Evolutionary conservation across 2,329 filamentous ascomycete genomes (phyloP).

Genomic region (Aphanocladium album): DNA sequence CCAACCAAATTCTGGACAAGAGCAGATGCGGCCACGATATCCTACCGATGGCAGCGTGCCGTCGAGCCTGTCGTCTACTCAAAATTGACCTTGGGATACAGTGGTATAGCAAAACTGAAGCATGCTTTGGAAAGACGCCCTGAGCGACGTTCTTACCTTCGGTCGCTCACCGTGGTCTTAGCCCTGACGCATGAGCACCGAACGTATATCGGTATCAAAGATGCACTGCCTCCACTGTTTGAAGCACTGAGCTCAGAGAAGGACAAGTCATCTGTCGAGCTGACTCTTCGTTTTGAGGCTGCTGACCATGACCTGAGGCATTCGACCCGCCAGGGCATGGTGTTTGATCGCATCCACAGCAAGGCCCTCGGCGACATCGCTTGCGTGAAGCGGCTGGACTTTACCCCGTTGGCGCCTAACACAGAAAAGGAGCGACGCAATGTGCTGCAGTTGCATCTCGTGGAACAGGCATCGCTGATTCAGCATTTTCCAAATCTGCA

Average conservation of each 20-base stretch:
- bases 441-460: conserved; percentile 1
- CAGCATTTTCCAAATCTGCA: neutral
- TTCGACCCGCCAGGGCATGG: neutral
- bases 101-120: neutral
- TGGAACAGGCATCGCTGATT: neutral
- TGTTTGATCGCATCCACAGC: neutral
- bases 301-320: neutral
- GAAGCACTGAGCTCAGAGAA: neutral
- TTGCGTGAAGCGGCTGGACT: neutral
- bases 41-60: neutral
- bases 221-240: neutral
- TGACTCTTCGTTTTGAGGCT: neutral
- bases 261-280: neutral
- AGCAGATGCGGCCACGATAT: neutral
- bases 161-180: neutral
- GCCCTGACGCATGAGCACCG: neutral
- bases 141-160: neutral
- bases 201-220: neutral
- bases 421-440: neutral
- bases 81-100: neutral
- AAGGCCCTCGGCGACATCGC: neutral
- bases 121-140: neutral
- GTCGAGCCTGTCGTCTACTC: conserved; percentile 8
- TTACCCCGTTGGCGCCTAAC: neutral
- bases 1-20: neutral